These are phyloP conservation scores for Quercus gilva DNA, from an alignment of 306 rosid genomes.

Conservation along the genomic window DNA sequence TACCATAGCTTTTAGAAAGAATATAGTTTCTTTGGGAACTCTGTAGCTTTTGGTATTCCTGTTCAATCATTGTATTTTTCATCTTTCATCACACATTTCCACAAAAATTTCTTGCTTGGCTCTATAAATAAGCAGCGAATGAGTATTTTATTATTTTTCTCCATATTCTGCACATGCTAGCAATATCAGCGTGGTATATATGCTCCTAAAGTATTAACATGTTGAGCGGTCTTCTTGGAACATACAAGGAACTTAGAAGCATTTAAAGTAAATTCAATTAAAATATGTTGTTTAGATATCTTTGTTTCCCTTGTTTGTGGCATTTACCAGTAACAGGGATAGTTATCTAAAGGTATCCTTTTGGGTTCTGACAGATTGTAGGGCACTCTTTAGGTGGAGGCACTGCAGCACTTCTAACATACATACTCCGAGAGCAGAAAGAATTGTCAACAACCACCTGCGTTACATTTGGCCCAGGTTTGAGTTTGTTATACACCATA, in stretches of 20 bases:
- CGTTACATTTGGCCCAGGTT: slow-evolving; percentile 96
- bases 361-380: slow-evolving; percentile 54
- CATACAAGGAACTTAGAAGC: background rate
- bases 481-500: slow-evolving; percentile 8
- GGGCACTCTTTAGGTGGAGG: slow-evolving; percentile 99
- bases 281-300: too few relatives aligned
- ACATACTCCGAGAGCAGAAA: slow-evolving; percentile 81
- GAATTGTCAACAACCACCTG: slow-evolving; percentile 70
- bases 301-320: background rate
- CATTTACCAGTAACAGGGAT: slow-evolving; percentile 11
- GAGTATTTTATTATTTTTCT: background rate
- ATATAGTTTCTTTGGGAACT: background rate
- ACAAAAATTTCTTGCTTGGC: background rate
- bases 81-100: background rate
- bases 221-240: background rate
- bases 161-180: background rate
- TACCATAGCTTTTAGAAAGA: background rate
- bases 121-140: background rate
- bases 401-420: slow-evolving; percentile 91
- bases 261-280: background rate
- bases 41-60: background rate
- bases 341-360: background rate
- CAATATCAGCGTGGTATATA: background rate
- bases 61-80: background rate
- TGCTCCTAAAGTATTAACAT: background rate